These are phyloP conservation scores for Ettlia oleoabundans DNA, from an alignment of 139 green algal species.

Conservation along the genomic window DNA sequence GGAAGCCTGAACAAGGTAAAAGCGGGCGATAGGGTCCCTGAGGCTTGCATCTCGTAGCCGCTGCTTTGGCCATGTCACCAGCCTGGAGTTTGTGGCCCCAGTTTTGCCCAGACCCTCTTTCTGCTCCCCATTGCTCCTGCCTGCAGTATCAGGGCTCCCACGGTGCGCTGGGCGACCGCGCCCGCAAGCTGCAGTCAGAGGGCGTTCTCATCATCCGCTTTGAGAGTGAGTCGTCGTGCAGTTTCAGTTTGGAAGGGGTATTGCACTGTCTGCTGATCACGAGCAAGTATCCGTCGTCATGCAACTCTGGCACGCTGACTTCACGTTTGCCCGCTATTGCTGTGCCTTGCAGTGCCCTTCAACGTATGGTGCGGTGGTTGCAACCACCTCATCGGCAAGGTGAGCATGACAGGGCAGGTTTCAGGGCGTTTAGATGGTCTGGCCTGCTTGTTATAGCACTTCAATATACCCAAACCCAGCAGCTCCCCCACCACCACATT, in stretches of 20 bases:
- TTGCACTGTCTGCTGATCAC: too few species aligned
- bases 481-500: too few species aligned
- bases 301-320: too few species aligned
- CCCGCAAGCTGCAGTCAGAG: constrained; percentile 80
- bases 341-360: constrained; percentile 80
- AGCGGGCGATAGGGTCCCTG: too few species aligned
- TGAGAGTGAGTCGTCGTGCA: constrained; percentile 57
- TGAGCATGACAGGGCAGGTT: background rate
- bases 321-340: too few species aligned
- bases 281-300: too few species aligned
- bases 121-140: background rate
- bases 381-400: constrained; percentile 89
- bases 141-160: constrained; percentile 63
- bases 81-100: too few species aligned
- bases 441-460: background rate
- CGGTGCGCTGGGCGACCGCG: constrained; percentile 86
- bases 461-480: too few species aligned
- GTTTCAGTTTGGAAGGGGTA: too few species aligned
- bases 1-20: constrained; percentile 82
- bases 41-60: too few species aligned
- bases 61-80: too few species aligned
- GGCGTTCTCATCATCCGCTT: constrained; percentile 97
- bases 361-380: constrained; percentile 94
- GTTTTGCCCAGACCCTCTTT: background rate
- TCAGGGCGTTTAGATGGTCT: background rate